Evolutionary conservation across 768 basidiomycete genomes (phyloP), one percentile per base, ranked within the genome.

Genomic region (Tephrocybe sp.): DNA sequence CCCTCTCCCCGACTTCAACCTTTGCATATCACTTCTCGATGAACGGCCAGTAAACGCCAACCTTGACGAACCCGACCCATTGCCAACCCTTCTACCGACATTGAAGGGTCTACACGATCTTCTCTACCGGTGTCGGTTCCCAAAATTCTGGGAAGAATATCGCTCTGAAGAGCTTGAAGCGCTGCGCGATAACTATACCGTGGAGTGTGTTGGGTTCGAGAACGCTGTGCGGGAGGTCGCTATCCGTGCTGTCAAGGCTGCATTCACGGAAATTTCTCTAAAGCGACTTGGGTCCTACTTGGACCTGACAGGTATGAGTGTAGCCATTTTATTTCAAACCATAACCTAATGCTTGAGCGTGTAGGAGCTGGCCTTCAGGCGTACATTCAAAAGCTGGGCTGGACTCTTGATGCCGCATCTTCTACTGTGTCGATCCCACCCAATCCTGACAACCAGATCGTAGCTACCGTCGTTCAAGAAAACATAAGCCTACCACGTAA

Each of bases 1-100:
- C 43, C 92, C 93, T 28, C 79, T 87, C 39, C 90, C 95, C 50
- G 96, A 99, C 66, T 99, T 96, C 74, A 88, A 90, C 62, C 88
- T 98, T 57, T 95, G 90, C 62, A 82, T 96, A 59, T 90, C 95
- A 42, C 80, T 99, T n/a, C 76, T 95, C 33, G 90, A 93, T 53
- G 92, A 93, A 58, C 81, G 85, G 41, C 67, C 78, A 15, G 62
- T 70, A 44, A 81, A 68, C 52, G 52, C 76, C 37, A 77, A 75
- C 58, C 70, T 83, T 10, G 90, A 92, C 59, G 90, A 93, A 62
- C 86, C 88, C 23, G 90, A 93, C 75, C 91, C 90, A 45, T 76
- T 92, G 21, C 84, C 88, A 17, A 51, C 74, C 40, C 76, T 90
- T 55, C 78, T 93, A 28, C 85, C 90, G 45, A 65, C 82, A 46